Percentiles rank a stretch among this genome's conserved stretches.
Evolutionary conservation across 495 filamentous ascomycete species (phyloP).

Genomic region (Terfezia boudieri): DNA sequence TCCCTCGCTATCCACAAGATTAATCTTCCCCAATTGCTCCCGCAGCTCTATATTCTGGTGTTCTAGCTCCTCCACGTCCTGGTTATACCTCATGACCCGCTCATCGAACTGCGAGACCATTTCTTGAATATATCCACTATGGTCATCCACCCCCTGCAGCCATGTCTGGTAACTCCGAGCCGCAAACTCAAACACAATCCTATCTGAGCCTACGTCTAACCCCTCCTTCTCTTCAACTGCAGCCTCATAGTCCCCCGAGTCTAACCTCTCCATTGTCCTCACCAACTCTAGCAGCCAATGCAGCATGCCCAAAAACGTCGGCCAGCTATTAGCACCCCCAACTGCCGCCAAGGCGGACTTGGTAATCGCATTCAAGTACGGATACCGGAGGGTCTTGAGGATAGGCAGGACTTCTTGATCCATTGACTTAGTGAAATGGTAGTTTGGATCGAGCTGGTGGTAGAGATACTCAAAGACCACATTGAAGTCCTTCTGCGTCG

Average conservation of each 20-base stretch:
- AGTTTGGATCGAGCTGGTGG: constrained; percentile 75
- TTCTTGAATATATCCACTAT: constrained; percentile 55
- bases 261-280: constrained; percentile 70
- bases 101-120: constrained; percentile 82
- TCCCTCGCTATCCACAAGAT: constrained; percentile 31
- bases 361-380: constrained; percentile 78
- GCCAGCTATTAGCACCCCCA: constrained; percentile 76
- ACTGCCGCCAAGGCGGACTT: constrained; percentile 88
- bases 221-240: constrained; percentile 35
- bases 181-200: constrained; percentile 82
- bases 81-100: constrained; percentile 54
- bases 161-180: constrained; percentile 78
- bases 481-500: constrained; percentile 97
- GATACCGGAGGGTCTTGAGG: constrained; percentile 80
- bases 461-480: constrained; percentile 96
- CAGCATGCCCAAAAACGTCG: constrained; percentile 71
- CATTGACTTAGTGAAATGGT: constrained; percentile 75
- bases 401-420: constrained; percentile 83
- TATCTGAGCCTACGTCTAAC: constrained; percentile 64
- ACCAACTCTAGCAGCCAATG: constrained; percentile 99
- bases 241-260: constrained; percentile 39
- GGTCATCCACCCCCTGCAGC: constrained; percentile 70
- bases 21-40: constrained; percentile 68
- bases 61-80: constrained; percentile 64
- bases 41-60: constrained; percentile 54